phyloP scores from a whole-genome alignment of 345 rosid species.

The Corchorus capsularis region DNA sequence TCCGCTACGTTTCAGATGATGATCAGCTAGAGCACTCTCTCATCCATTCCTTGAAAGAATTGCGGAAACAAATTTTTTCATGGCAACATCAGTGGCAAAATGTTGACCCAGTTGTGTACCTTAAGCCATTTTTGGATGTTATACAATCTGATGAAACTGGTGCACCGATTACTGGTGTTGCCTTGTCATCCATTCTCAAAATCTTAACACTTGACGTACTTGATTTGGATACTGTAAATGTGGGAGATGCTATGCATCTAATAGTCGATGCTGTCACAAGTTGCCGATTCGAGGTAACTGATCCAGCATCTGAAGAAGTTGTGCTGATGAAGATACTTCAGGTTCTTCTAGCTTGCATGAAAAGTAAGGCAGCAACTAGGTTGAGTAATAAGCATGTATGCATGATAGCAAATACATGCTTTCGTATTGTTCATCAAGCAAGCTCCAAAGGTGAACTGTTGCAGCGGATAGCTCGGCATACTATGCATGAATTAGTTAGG shows the following conservation, averaged over 20 bases:
- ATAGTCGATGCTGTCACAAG: conserved; percentile 70
- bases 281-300: conserved; percentile 77
- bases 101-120: conserved; percentile 55
- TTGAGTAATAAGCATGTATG: conserved; percentile 75
- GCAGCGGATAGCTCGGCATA: conserved; percentile 74
- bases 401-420: conserved; percentile 65
- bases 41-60: conserved; percentile 66
- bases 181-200: conserved; percentile 75
- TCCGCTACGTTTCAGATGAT: conserved; percentile 53
- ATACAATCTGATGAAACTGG: conserved; percentile 76
- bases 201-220: conserved; percentile 65
- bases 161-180: conserved; percentile 80
- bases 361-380: conserved; percentile 62
- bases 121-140: conserved; percentile 76
- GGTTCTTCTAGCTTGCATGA: conserved; percentile 79
- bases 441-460: conserved; percentile 69
- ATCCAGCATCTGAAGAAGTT: conserved; percentile 77
- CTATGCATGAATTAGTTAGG: conserved; percentile 73
- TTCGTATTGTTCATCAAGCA: conserved; percentile 78
- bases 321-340: conserved; percentile 82
- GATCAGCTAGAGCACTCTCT: conserved; percentile 75
- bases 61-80: conserved; percentile 63
- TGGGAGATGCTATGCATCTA: conserved; percentile 62
- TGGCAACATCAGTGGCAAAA: conserved; percentile 57
- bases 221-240: conserved; percentile 55